Percentiles rank a stretch among this genome's conserved stretches.
These are phyloP conservation scores for Cryptococcus sp. DNA, from an alignment of 1,284 basidiomycete species.

Conservation along the genomic window DNA sequence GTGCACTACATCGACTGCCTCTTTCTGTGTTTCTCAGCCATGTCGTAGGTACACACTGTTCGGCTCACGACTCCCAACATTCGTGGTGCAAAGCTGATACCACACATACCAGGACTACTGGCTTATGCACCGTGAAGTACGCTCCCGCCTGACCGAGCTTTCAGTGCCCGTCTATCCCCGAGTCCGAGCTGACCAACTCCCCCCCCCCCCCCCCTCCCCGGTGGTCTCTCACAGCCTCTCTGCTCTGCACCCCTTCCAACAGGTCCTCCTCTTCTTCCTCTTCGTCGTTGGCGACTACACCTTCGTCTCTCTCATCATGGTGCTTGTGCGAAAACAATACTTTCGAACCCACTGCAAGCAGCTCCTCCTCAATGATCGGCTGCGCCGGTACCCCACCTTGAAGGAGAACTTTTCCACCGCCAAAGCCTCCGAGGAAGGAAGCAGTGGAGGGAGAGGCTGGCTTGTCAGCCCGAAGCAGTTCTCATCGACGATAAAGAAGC, in stretches of 20 bases:
- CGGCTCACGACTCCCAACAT: background rate
- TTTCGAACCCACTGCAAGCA: slow-evolving; percentile 32
- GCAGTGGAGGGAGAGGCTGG: background rate
- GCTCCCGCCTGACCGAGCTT: no score
- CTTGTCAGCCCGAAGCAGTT: background rate
- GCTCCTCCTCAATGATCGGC: slow-evolving; percentile 21
- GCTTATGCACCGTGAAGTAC: slow-evolving; percentile 35
- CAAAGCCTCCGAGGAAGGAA: background rate
- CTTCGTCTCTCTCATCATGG: slow-evolving; percentile 35
- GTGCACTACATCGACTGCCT: slow-evolving; percentile 33
- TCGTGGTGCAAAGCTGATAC: slow-evolving; percentile 1
- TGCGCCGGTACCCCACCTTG: slow-evolving; percentile 21
- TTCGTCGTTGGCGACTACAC: slow-evolving; percentile 37
- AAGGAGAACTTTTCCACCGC: background rate
- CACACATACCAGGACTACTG: slow-evolving; percentile 22
- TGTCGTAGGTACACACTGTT: slow-evolving; percentile 29
- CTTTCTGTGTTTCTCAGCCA: slow-evolving; percentile 37
- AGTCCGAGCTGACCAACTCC: background rate
- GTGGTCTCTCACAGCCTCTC: slow-evolving; percentile 32
- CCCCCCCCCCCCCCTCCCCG: no score
- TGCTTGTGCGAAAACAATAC: slow-evolving; percentile 35
- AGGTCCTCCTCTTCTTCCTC: slow-evolving; percentile 38
- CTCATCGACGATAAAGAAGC: background rate
- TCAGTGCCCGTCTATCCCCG: background rate
- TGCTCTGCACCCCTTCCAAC: slow-evolving; percentile 34